Conservation (phyloP, 257 asterid genomes). For the Hygrophila difformis region DNA sequence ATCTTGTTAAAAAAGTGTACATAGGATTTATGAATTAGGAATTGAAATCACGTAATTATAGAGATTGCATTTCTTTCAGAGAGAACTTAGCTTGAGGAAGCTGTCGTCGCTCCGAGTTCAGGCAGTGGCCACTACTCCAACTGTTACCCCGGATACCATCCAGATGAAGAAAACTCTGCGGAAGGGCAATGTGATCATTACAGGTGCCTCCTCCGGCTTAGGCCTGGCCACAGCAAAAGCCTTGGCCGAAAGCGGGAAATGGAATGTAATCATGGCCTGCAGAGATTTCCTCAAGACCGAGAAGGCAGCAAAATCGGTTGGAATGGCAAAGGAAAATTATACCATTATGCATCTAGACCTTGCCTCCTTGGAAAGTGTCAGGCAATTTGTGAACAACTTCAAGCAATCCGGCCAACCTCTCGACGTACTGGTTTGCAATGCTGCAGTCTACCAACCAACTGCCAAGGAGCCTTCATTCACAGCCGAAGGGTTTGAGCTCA, state of each 20-base stretch:
- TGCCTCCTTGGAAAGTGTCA: constrained; percentile 74
- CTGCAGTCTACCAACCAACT: constrained; percentile 80
- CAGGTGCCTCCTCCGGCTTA: constrained; percentile 86
- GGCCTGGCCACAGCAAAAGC: constrained; percentile 89
- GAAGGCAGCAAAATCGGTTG: constrained; percentile 68
- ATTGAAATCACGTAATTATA: neutral
- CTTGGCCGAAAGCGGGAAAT: constrained; percentile 71
- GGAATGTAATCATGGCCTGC: constrained; percentile 92
- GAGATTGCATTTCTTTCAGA: constrained; percentile 19
- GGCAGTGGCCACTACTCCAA: constrained; percentile 50
- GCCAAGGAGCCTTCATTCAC: constrained; percentile 74
- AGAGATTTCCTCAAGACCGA: constrained; percentile 80
- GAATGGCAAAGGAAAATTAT: constrained; percentile 67
- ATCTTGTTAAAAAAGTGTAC: neutral
- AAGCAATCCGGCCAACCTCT: constrained; percentile 49
- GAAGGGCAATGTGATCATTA: constrained; percentile 58
- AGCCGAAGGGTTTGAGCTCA: constrained; percentile 85
- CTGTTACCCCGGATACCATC: constrained; percentile 30
- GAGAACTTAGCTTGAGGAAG: constrained; percentile 27
- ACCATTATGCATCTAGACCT: constrained; percentile 84
- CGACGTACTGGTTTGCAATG: constrained; percentile 83
- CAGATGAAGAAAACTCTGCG: constrained; percentile 66
- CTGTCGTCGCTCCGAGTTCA: constrained; percentile 32
- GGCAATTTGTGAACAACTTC: constrained; percentile 71
- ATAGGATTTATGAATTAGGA: neutral